A percentile compares a stretch with the other conserved stretches of the same genome.
These are phyloP conservation scores for Lumnitzera littorea DNA, from an alignment of 345 rosid species.

Conservation along the genomic window DNA sequence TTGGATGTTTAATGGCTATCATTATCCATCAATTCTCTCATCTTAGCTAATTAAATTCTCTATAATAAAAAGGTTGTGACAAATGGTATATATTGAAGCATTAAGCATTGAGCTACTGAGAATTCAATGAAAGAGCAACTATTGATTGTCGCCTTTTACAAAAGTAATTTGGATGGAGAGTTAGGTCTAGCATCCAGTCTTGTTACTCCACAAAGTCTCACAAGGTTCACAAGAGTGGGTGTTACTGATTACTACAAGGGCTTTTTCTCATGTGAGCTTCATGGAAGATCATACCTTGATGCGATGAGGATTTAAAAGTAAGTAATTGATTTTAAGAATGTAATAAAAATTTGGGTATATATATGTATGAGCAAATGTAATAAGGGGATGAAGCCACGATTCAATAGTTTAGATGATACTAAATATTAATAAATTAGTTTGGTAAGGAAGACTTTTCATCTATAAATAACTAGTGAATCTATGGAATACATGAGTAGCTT, in stretches of 20 bases:
- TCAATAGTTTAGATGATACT: no score
- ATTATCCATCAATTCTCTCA: background rate
- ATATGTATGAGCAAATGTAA: no score
- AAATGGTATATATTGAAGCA: constrained; percentile 16
- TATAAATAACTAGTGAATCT: no score
- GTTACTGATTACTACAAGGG: constrained; percentile 7
- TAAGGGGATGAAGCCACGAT: no score
- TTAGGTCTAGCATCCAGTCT: constrained; percentile 5
- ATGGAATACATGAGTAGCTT: no score
- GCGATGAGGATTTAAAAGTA: constrained; percentile 11
- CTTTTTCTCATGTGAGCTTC: constrained; percentile 7
- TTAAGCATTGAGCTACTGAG: constrained; percentile 16
- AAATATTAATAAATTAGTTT: no score
- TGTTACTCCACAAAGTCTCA: constrained; percentile 6
- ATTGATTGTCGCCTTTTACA: constrained; percentile 3
- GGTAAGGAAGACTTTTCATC: no score
- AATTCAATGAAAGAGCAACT: constrained; percentile 15
- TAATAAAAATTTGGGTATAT: no score
- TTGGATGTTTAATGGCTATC: no score
- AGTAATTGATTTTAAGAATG: no score
- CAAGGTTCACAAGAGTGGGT: constrained; percentile 8
- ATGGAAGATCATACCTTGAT: constrained; percentile 14
- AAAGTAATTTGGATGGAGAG: constrained; percentile 8
- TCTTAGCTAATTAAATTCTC: background rate
- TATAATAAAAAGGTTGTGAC: constrained; percentile 11